Evolutionary conservation across 139 green algal species (phyloP).

Genomic region (Coccomyxa sp.): DNA sequence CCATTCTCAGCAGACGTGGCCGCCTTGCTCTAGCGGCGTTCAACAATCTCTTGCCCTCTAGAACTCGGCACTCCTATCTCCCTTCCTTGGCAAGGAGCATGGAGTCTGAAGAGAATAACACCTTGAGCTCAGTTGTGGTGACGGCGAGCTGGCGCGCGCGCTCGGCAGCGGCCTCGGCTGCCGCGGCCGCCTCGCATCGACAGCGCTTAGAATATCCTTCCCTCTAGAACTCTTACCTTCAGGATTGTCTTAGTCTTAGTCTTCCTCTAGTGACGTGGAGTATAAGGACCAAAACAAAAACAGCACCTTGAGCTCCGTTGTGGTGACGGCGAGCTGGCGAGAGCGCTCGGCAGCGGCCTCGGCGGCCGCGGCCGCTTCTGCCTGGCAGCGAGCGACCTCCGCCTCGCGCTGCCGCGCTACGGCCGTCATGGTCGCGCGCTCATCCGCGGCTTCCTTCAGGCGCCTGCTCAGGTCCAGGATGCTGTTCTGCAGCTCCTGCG

Average conservation of each 20-base stretch:
- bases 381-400: neutral
- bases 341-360: neutral
- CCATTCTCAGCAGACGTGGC: too few species aligned
- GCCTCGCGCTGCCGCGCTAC: constrained; percentile 5
- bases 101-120: neutral
- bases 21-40: too few species aligned
- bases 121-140: constrained; percentile 6
- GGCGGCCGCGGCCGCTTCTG: neutral
- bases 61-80: too few species aligned
- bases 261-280: too few species aligned
- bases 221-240: too few species aligned
- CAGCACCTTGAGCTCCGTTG: constrained; percentile 6
- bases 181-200: neutral
- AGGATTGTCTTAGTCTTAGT: too few species aligned
- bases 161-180: neutral
- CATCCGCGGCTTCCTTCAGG: constrained; percentile 18
- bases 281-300: neutral
- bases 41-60: too few species aligned
- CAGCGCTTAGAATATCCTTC: too few species aligned
- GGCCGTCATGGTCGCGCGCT: constrained; percentile 2
- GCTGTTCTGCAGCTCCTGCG: constrained; percentile 32
- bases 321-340: neutral
- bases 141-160: neutral
- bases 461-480: constrained; percentile 26
- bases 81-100: too few species aligned